These are phyloP conservation scores for Dryas drummondii DNA, from an alignment of 306 rosid genomes.

Conservation along the genomic window DNA sequence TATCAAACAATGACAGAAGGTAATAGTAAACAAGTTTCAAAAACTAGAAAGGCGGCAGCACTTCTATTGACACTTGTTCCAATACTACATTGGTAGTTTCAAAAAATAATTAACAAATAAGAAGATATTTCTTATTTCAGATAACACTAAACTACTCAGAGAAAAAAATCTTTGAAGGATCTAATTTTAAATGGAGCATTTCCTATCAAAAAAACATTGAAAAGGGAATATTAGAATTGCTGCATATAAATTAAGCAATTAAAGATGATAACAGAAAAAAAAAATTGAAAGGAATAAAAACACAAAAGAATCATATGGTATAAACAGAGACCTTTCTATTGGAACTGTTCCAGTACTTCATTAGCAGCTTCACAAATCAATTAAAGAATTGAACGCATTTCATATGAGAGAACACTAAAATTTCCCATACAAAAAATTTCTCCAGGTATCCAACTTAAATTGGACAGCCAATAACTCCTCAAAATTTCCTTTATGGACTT, in stretches of 20 bases:
- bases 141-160: no score
- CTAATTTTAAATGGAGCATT: no score
- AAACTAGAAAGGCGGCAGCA: background rate
- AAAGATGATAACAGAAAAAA: background rate
- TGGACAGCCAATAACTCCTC: background rate
- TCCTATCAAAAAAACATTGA: no score
- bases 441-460: background rate
- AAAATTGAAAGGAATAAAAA: background rate
- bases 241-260: background rate
- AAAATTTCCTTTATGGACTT: background rate
- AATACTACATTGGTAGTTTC: background rate
- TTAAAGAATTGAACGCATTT: background rate
- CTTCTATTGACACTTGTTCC: background rate
- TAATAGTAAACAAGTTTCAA: background rate
- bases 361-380: background rate
- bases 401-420: background rate
- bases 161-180: no score
- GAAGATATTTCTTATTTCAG: background rate
- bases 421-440: background rate
- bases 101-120: background rate
- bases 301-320: background rate
- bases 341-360: background rate
- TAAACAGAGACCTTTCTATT: background rate
- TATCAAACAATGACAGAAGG: background rate
- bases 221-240: no score